These are phyloP conservation scores for Lasiodiplodia gonubiensis DNA, from an alignment of 2,329 filamentous ascomycete genomes.

Conservation along the genomic window DNA sequence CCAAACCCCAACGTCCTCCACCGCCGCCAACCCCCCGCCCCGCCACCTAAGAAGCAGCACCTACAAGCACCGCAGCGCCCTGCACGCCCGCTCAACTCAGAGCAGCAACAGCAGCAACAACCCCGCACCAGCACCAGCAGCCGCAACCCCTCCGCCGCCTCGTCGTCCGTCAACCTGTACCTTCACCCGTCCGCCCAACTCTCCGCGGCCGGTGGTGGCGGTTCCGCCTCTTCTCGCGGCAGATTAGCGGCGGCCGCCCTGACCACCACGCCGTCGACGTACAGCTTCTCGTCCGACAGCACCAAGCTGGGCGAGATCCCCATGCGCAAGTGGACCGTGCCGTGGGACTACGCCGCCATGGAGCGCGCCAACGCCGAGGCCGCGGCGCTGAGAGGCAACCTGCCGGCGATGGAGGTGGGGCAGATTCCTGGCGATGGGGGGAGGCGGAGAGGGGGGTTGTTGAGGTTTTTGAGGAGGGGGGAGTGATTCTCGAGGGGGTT, in stretches of 20 bases:
- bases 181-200: conserved; percentile 37
- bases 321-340: conserved; percentile 50
- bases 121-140: conserved; percentile 27
- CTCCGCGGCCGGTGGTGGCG: no score
- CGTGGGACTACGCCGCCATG: conserved; percentile 51
- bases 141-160: conserved; percentile 2
- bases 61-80: conserved; percentile 21
- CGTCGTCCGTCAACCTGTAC: conserved; percentile 8
- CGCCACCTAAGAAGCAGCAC: background rate
- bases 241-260: conserved; percentile 33
- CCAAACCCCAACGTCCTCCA: conserved; percentile 20
- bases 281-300: conserved; percentile 52
- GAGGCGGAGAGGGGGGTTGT: background rate
- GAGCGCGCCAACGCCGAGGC: conserved; percentile 50
- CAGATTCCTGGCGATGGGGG: conserved; percentile 1
- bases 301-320: conserved; percentile 58
- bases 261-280: conserved; percentile 45
- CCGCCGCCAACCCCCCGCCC: conserved; percentile 28
- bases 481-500: background rate
- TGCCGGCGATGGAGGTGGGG: conserved; percentile 31
- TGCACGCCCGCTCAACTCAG: conserved; percentile 25
- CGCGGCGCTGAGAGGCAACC: conserved; percentile 24
- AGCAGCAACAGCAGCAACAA: conserved; percentile 16
- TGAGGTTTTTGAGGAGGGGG: conserved; percentile 15
- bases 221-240: conserved; percentile 52